Base-by-base conservation (phyloP, 148 eudicot genomes). In the Persicaria tinctoria region DNA sequence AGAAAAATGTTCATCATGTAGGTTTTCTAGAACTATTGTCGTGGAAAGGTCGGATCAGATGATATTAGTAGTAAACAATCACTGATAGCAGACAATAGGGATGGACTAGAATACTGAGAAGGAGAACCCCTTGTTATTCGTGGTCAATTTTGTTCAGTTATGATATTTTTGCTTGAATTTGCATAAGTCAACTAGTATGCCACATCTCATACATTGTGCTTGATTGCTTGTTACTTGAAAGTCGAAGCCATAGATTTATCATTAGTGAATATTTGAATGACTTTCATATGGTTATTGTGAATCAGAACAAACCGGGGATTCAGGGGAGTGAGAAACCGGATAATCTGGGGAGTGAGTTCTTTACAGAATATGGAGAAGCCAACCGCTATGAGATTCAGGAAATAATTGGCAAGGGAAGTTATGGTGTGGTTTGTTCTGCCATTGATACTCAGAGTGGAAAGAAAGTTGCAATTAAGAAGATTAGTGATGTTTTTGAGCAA, bases 361-460 rank as follows among this genome's bases (percentile, higher is more conserved):
- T 93, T 79, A 91, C 98, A 8, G 98, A 93, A 75, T 93, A 93
- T 80, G 98, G 98, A 64, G 98, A 93, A 78, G 97, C 93, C 46
- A 93, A 83, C 68, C 84, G 95, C 64, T 93, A 91, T 66, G 84
- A 93, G 82, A 81, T 93, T 83, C 90, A 88, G 62, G 98, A 93
- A 84, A 89, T 93, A 57, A 80, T 90, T 16, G 98, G 97, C 69
- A 93, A 91, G 85, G 98, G 98, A 82, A 93, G 98, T 76, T 93
- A 93, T 79, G 98, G 98, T 44, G 82, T 93, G 83, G 98, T 93
- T 48, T 94, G 91, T 56, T 93, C 98, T 59, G 98, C 98, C 12
- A 71, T 87, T 56, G 98, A 93, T 62, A 84, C 89, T 27, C 89
- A 89, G 74, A 89, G 88, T 14, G 98, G 97, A 66, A 97, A 91